A percentile compares a stretch with the other conserved stretches of the same genome.
phyloP scores from a whole-genome alignment of 306 rosid genomes.

The Acacia melanoxylon region DNA sequence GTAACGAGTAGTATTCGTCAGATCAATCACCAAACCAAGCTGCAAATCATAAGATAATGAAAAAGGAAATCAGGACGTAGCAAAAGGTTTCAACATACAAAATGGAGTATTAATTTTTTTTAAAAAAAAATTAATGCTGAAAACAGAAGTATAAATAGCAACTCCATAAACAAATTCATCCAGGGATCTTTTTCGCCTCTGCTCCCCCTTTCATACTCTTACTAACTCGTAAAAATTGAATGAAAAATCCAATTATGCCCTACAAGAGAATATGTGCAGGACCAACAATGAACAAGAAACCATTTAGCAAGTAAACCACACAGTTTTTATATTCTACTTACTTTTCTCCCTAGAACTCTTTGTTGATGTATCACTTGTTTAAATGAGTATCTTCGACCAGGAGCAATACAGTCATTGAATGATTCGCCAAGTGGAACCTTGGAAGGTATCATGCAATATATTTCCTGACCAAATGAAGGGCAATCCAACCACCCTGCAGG shows the following conservation, averaged over 20 bases:
- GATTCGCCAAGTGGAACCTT: slow-evolving; percentile 96
- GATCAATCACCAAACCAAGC: slow-evolving; percentile 98
- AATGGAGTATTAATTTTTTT: neutral
- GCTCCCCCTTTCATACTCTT: slow-evolving; percentile 17
- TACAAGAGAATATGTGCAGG: neutral
- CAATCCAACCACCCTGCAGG: slow-evolving; percentile 97
- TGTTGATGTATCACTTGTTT: slow-evolving; percentile 97
- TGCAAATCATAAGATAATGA: slow-evolving; percentile 47
- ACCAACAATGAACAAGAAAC: slow-evolving; percentile 1
- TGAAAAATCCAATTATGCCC: slow-evolving; percentile 1
- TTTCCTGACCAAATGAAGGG: slow-evolving; percentile 82
- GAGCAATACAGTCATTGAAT: slow-evolving; percentile 70
- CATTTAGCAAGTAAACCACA: slow-evolving; percentile 14
- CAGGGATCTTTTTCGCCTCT: neutral
- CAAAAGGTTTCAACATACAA: neutral
- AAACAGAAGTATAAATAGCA: neutral
- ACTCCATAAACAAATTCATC: slow-evolving; percentile 14
- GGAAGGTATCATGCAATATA: slow-evolving; percentile 83
- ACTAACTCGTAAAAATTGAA: slow-evolving; percentile 23
- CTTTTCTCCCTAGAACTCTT: slow-evolving; percentile 91
- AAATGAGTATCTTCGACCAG: slow-evolving; percentile 99
- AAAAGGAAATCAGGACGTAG: slow-evolving; percentile 15
- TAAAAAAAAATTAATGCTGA: neutral
- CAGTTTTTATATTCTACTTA: slow-evolving; percentile 38
- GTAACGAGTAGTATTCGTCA: slow-evolving; percentile 91